A percentile compares a stretch with the other conserved stretches of the same genome.
phyloP scores from a whole-genome alignment of 1,139 yeast genomes.

The Candida neerlandica region DNA sequence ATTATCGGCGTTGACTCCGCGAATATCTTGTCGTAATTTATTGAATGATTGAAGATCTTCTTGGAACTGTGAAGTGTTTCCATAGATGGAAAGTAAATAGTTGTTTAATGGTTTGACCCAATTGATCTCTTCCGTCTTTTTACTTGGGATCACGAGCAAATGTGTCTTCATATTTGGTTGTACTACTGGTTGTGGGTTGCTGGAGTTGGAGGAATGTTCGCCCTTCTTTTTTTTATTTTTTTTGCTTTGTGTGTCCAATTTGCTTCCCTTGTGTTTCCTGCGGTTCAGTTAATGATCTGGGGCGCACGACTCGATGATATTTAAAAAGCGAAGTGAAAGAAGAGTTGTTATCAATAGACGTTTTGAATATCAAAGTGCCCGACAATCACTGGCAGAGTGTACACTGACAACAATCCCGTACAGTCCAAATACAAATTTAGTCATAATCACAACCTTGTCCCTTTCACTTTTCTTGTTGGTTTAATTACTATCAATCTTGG shows the following conservation, averaged over 20 bases:
- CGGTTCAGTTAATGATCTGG: no score
- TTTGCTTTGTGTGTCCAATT: not conserved
- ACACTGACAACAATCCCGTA: no score
- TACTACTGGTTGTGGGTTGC: not conserved
- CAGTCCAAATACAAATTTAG: no score
- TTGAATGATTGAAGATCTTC: constrained; percentile 59
- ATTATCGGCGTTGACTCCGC: constrained; percentile 56
- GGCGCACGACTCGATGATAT: no score
- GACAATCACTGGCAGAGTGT: no score
- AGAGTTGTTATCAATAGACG: no score
- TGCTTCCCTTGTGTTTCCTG: no score
- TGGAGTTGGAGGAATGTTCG: not conserved
- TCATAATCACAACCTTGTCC: no score
- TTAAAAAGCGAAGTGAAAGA: no score
- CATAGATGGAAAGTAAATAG: constrained; percentile 66
- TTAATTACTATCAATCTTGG: no score
- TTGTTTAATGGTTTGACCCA: constrained; percentile 66
- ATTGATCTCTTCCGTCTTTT: constrained; percentile 62
- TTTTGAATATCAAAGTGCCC: no score
- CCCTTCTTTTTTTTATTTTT: not conserved
- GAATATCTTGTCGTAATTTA: constrained; percentile 62
- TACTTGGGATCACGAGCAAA: constrained; percentile 42
- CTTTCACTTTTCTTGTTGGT: no score
- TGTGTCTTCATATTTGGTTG: constrained; percentile 35
- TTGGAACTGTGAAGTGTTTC: constrained; percentile 58